phyloP scores from a whole-genome alignment of 768 basidiomycete species.

The Coprinellus micaceus region DNA sequence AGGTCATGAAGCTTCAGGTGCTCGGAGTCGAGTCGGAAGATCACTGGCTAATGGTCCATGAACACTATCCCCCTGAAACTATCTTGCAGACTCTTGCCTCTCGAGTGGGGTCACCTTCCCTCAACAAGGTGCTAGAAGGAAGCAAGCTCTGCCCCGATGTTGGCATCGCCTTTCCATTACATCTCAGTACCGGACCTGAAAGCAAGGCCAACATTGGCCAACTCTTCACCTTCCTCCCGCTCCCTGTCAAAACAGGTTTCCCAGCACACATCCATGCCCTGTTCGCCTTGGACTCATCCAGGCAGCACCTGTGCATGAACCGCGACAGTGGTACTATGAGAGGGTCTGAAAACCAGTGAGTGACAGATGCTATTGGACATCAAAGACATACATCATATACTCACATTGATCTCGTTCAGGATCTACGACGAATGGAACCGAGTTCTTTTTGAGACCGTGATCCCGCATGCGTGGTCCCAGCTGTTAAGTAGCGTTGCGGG shows the following conservation, averaged over 20 bases:
- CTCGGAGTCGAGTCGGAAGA: slow-evolving; percentile 9
- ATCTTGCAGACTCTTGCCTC: slow-evolving; percentile 24
- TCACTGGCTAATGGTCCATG: slow-evolving; percentile 34
- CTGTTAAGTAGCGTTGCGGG: slow-evolving; percentile 29
- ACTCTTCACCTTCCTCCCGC: slow-evolving; percentile 47
- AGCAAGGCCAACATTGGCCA: slow-evolving; percentile 25
- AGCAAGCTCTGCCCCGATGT: slow-evolving; percentile 42
- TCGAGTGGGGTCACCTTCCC: slow-evolving; percentile 21
- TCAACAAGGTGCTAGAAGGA: slow-evolving; percentile 21
- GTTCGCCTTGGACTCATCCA: slow-evolving; percentile 42
- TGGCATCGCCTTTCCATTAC: slow-evolving; percentile 33
- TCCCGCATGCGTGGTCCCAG: slow-evolving; percentile 40
- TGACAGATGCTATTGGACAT: background rate
- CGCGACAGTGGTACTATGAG: slow-evolving; percentile 35
- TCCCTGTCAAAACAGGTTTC: slow-evolving; percentile 44
- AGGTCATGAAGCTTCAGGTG: slow-evolving; percentile 15
- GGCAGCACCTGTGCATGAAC: slow-evolving; percentile 42
- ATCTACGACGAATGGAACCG: slow-evolving; percentile 46
- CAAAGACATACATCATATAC: background rate
- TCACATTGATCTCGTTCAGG: slow-evolving; percentile 22
- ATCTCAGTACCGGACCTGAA: slow-evolving; percentile 6
- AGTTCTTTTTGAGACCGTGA: slow-evolving; percentile 39
- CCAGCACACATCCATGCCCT: slow-evolving; percentile 43
- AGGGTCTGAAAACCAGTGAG: slow-evolving; percentile 41
- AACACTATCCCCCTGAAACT: slow-evolving; percentile 21